phyloP scores from a whole-genome alignment of 108 stramenopile genomes.

The Stephanodiscus minutulus region DNA sequence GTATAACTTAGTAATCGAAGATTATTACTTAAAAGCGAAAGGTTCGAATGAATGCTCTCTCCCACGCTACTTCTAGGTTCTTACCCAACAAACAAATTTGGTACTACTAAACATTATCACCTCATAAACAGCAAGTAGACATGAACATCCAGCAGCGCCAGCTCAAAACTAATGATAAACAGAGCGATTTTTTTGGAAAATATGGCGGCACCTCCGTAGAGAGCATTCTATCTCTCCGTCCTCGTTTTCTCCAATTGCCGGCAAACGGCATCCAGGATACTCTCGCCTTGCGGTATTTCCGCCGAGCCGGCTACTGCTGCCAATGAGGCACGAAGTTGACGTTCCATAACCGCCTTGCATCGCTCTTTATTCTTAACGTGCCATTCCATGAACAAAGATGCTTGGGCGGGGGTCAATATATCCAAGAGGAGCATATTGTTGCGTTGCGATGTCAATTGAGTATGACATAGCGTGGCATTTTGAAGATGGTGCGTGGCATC shows the following conservation, averaged over 20 bases:
- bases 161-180: no score
- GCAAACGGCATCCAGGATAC: slow-evolving; percentile 43
- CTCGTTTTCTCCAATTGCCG: slow-evolving; percentile 37
- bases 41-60: no score
- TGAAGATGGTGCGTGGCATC: slow-evolving; percentile 54
- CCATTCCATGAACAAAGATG: slow-evolving; percentile 61
- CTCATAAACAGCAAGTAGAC: no score
- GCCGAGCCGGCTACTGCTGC: slow-evolving; percentile 4
- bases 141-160: no score
- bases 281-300: not conserved
- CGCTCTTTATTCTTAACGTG: slow-evolving; percentile 57
- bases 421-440: slow-evolving; percentile 54
- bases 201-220: not conserved
- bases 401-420: slow-evolving; percentile 71
- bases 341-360: slow-evolving; percentile 25
- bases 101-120: no score
- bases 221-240: not conserved
- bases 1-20: no score
- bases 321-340: not conserved
- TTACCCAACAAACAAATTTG: no score
- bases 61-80: no score
- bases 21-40: no score
- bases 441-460: slow-evolving; percentile 55
- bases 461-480: slow-evolving; percentile 62
- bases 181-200: no score